phyloP scores from a whole-genome alignment of 2,329 filamentous ascomycete genomes.

The Pyricularia sp. region DNA sequence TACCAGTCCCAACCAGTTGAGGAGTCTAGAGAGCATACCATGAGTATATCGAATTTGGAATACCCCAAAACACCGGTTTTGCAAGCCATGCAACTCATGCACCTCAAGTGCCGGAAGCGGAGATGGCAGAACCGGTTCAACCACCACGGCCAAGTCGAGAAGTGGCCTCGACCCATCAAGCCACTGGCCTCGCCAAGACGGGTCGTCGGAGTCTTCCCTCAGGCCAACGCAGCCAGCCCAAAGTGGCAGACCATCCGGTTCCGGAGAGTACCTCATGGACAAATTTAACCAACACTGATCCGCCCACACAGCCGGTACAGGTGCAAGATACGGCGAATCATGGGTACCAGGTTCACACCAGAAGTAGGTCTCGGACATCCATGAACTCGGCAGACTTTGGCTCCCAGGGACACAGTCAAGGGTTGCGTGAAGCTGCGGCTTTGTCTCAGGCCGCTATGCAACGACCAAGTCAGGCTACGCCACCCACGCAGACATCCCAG shows the following conservation, averaged over 20 bases:
- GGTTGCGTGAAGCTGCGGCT: constrained; percentile 4
- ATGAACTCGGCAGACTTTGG: constrained; percentile 10
- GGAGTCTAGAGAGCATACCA: not conserved
- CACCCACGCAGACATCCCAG: constrained; percentile 18
- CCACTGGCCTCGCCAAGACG: not conserved
- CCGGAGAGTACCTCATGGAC: not conserved
- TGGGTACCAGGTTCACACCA: not conserved
- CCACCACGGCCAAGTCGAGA: not conserved
- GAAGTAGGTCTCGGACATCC: constrained; percentile 9
- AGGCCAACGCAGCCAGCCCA: not conserved
- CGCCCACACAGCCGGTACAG: not conserved
- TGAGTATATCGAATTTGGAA: not conserved
- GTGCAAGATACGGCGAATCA: not conserved
- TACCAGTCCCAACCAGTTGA: not conserved
- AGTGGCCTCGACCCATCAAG: not conserved
- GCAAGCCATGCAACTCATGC: not conserved
- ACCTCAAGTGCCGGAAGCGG: not conserved
- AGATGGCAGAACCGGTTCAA: not conserved
- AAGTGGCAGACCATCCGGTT: not conserved
- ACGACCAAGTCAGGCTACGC: constrained; percentile 16
- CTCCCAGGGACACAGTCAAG: constrained; percentile 8
- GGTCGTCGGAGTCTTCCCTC: not conserved
- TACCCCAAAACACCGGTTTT: not conserved
- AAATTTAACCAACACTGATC: not conserved
- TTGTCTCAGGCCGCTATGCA: constrained; percentile 14